Percentiles rank a stretch among this genome's conserved stretches.
These are phyloP conservation scores for Citrus maxima DNA, from an alignment of 345 rosid species.

Conservation along the genomic window DNA sequence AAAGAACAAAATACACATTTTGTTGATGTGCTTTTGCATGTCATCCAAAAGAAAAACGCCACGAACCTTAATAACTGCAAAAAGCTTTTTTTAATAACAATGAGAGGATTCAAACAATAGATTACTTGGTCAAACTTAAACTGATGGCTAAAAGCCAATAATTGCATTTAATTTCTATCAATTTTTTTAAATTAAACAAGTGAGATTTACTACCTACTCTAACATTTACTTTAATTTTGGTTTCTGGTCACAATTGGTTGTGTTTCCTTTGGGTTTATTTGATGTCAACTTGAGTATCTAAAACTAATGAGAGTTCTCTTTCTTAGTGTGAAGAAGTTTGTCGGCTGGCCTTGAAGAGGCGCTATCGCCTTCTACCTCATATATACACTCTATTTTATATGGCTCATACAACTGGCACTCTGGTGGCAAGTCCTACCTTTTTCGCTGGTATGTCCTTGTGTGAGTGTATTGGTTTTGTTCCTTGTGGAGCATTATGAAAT, in stretches of 20 bases:
- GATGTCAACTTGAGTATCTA: background rate
- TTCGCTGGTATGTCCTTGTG: conserved; percentile 62
- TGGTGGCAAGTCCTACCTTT: conserved; percentile 75
- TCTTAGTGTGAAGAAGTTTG: conserved; percentile 89
- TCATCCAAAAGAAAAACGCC: background rate
- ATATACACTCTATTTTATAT: conserved; percentile 78
- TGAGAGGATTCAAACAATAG: background rate
- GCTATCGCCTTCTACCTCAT: conserved; percentile 79
- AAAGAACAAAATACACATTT: background rate
- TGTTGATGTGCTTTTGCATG: background rate
- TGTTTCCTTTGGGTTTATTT: background rate
- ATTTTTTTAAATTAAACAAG: background rate
- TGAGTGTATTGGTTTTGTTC: conserved; percentile 6
- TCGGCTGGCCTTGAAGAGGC: conserved; percentile 83
- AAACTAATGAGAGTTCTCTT: conserved; percentile 16
- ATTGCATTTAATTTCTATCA: background rate
- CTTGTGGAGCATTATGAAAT: background rate
- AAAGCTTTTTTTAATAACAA: background rate
- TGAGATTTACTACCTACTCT: background rate
- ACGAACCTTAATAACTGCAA: background rate
- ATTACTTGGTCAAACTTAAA: background rate
- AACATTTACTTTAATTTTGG: background rate
- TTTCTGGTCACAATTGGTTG: background rate
- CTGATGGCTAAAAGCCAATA: background rate
- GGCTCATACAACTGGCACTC: conserved; percentile 79